phyloP scores from a whole-genome alignment of 768 basidiomycete genomes.

The Cyclocybe aegerita region DNA sequence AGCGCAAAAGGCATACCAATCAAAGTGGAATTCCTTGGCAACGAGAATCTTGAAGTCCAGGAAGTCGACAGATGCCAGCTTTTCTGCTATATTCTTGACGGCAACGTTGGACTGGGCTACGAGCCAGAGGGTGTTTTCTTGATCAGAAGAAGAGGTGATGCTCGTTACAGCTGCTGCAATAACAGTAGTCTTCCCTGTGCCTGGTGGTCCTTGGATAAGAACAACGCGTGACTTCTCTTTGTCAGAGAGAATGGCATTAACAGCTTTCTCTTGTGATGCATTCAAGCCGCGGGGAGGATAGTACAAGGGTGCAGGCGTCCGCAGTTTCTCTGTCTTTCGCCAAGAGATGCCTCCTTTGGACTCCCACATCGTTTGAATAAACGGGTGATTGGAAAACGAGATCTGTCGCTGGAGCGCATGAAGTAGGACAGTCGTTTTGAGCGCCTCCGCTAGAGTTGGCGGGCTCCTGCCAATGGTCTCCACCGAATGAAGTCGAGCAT shows the following conservation, averaged over 20 bases:
- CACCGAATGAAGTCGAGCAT: background rate
- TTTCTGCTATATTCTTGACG: slow-evolving; percentile 80
- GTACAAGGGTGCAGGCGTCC: slow-evolving; percentile 10
- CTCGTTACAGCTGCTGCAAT: slow-evolving; percentile 50
- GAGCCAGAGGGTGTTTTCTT: slow-evolving; percentile 51
- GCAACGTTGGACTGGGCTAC: slow-evolving; percentile 77
- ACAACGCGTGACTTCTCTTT: slow-evolving; percentile 25
- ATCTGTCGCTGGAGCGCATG: slow-evolving; percentile 22
- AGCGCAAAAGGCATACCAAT: slow-evolving; percentile 44
- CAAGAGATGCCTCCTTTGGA: slow-evolving; percentile 10
- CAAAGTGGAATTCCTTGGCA: slow-evolving; percentile 57
- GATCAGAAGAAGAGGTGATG: slow-evolving; percentile 26
- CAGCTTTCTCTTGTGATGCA: slow-evolving; percentile 32
- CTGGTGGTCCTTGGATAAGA: slow-evolving; percentile 54
- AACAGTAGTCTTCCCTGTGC: slow-evolving; percentile 65
- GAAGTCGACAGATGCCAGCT: slow-evolving; percentile 47
- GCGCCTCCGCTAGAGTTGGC: slow-evolving; percentile 46
- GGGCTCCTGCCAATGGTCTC: slow-evolving; percentile 46
- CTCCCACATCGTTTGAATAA: slow-evolving; percentile 34
- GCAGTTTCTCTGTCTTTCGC: background rate
- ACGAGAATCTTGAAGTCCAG: slow-evolving; percentile 58
- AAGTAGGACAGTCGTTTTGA: slow-evolving; percentile 25
- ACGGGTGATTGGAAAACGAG: slow-evolving; percentile 30
- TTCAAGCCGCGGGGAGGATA: slow-evolving; percentile 29
- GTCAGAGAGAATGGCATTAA: slow-evolving; percentile 32